Conservation (phyloP, 139 green algal genomes). For the Volvox reticuliferus region DNA sequence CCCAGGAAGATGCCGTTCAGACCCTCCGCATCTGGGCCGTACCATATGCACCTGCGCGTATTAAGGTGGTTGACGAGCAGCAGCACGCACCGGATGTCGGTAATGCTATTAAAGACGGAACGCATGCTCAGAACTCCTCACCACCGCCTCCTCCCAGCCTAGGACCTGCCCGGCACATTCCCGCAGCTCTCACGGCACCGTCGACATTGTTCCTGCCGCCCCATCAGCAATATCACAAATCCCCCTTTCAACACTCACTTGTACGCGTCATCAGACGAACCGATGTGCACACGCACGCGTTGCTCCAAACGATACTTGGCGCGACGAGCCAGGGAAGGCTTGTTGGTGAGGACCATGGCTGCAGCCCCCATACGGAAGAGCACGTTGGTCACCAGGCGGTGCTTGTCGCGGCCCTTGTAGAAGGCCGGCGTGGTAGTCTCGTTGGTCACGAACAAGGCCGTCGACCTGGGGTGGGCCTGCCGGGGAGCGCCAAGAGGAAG, state of each 20-base stretch:
- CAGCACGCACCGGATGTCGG: too few species aligned
- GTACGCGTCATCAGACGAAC: conserved; percentile 49
- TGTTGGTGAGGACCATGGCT: conserved; percentile 68
- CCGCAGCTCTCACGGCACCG: background rate
- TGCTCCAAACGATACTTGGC: conserved; percentile 61
- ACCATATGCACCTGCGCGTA: conserved; percentile 62
- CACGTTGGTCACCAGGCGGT: conserved; percentile 67
- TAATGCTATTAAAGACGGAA: too few species aligned
- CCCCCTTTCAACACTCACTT: conserved; percentile 28
- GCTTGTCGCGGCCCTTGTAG: conserved; percentile 68
- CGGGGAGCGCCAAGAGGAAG: background rate
- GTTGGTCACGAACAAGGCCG: conserved; percentile 69
- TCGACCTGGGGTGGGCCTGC: conserved; percentile 67
- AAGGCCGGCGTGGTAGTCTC: conserved; percentile 71
- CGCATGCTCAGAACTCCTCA: too few species aligned
- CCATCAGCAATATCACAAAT: background rate
- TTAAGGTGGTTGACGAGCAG: too few species aligned
- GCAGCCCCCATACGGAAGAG: conserved; percentile 74
- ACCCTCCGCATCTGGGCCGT: conserved; percentile 59
- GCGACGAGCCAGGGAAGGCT: conserved; percentile 9
- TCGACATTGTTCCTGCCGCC: too few species aligned
- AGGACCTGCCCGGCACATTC: too few species aligned
- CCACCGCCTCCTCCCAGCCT: too few species aligned
- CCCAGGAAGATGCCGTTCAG: conserved; percentile 69
- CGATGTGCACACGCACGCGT: conserved; percentile 59